These are phyloP conservation scores for Cajanus cajan DNA, from an alignment of 306 rosid genomes.

Conservation along the genomic window DNA sequence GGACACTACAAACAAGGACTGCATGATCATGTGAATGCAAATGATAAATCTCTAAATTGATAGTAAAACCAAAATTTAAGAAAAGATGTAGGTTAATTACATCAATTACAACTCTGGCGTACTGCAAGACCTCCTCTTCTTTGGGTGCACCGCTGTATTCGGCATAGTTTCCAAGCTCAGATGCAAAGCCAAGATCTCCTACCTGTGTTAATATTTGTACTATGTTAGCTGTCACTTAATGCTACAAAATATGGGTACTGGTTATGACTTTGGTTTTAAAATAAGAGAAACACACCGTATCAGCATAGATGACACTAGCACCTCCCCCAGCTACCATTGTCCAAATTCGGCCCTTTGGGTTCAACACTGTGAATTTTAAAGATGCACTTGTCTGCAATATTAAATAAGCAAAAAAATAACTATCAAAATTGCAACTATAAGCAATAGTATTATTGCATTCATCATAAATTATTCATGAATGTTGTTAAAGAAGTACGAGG, in stretches of 20 bases:
- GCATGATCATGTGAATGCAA: not conserved
- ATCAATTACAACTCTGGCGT: slow-evolving; percentile 95
- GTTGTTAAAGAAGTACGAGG: not conserved
- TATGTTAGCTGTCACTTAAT: not conserved
- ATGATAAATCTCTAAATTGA: not conserved
- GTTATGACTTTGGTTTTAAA: slow-evolving; percentile 15
- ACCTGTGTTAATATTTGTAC: slow-evolving; percentile 51
- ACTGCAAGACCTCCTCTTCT: slow-evolving; percentile 94
- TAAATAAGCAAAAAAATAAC: not conserved
- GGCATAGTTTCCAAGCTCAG: slow-evolving; percentile 96
- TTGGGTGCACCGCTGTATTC: slow-evolving; percentile 99
- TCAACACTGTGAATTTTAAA: slow-evolving; percentile 89
- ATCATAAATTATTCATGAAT: slow-evolving; percentile 2
- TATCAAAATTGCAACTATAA: not conserved
- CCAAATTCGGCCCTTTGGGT: slow-evolving; percentile 94
- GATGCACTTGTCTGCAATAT: slow-evolving; percentile 89
- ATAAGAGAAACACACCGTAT: slow-evolving; percentile 57
- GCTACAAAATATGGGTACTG: slow-evolving; percentile 21
- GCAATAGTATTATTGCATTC: slow-evolving; percentile 22
- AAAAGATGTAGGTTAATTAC: slow-evolving; percentile 42
- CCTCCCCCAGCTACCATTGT: slow-evolving; percentile 99
- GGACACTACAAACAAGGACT: not conserved
- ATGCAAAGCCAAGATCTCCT: slow-evolving; percentile 94
- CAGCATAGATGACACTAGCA: slow-evolving; percentile 96
- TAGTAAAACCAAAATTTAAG: not conserved